Conservation (phyloP, 176 grass and related monocot species). For the Metroxylon sagu region DNA sequence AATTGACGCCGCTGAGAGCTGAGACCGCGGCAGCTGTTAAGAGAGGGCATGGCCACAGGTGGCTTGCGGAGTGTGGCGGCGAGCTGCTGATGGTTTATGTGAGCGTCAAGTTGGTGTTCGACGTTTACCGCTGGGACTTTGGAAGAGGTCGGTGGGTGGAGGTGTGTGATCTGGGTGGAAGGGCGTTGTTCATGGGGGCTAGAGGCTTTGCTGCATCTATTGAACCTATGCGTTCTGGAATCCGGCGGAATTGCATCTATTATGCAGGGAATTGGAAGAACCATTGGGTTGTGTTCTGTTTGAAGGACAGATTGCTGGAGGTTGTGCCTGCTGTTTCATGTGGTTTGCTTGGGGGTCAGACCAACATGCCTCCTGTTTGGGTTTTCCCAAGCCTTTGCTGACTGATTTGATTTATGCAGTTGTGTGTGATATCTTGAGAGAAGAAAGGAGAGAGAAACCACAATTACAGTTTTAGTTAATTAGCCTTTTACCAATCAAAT, state of each 20-base stretch:
- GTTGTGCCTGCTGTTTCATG: conserved; percentile 13
- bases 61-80: conserved; percentile 33
- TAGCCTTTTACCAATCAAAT: no score
- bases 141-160: conserved; percentile 29
- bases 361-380: conserved; percentile 33
- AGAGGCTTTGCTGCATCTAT: conserved; percentile 49
- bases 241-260: conserved; percentile 53
- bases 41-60: conserved; percentile 2
- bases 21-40: conserved; percentile 3
- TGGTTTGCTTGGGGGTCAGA: conserved; percentile 29
- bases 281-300: conserved; percentile 40
- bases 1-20: conserved; percentile 25
- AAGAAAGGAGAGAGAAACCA: no score
- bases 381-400: conserved; percentile 60
- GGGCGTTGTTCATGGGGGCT: conserved; percentile 41
- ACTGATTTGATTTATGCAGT: no score
- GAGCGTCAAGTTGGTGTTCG: neutral
- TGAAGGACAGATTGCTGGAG: conserved; percentile 32
- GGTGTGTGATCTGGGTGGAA: conserved; percentile 32
- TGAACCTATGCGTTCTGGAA: conserved; percentile 17
- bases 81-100: conserved; percentile 15
- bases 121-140: conserved; percentile 38
- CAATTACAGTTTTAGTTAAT: no score
- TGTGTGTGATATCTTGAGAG: no score
- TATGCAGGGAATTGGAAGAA: conserved; percentile 18